Evolutionary conservation across 2,329 filamentous ascomycete genomes (phyloP), one percentile per base, ranked within the genome.

Genomic region (Aphanocladium album): DNA sequence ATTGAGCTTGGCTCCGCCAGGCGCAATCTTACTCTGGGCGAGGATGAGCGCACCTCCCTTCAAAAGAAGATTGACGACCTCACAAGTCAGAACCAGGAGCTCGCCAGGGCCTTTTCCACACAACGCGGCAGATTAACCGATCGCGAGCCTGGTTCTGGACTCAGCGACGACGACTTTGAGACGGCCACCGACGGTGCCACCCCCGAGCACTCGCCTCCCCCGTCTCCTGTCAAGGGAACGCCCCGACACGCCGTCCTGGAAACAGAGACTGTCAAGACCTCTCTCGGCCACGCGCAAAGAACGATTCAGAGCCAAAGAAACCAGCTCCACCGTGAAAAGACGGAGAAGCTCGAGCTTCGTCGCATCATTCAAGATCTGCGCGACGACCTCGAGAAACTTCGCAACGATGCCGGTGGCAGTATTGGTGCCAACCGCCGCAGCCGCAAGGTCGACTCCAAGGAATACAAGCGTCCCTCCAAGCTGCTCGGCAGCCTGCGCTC

Each of bases 251-350:
- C 90, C 41, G 88, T 91, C 75, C 83, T 99, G n/a, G 95, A 99
- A 74, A 89, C 91, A 0, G 95, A 99, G 77, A 99, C 95, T 0
- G 79, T 99, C 66, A 96, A 95, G 77, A 96, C 93, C 58, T 97
- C 93, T 27, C 82, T 98, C 30, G 89, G 92, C 66, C 95, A 99
- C 72, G 93, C 95, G 43, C 95, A 98, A 73, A 87, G 93, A 61
- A 97, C 96, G 77, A 97, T 99, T 62, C 93, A 98, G 73, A 96
- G 91, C 69, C 84, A 98, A 67, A 92, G 96, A 75, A 92, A 89
- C 73, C 96, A 93, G 69, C 90, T 98, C 51, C 93, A 99, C 73
- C 89, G 95, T 37, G 95, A 99, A 74, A 99, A 98, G 86, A 97
- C 93, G 0, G 95, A 99, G 74, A 99, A 97, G 80, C 84, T 98